These are phyloP conservation scores for Antrodiella citrinella DNA, from an alignment of 768 basidiomycete species.

Conservation along the genomic window DNA sequence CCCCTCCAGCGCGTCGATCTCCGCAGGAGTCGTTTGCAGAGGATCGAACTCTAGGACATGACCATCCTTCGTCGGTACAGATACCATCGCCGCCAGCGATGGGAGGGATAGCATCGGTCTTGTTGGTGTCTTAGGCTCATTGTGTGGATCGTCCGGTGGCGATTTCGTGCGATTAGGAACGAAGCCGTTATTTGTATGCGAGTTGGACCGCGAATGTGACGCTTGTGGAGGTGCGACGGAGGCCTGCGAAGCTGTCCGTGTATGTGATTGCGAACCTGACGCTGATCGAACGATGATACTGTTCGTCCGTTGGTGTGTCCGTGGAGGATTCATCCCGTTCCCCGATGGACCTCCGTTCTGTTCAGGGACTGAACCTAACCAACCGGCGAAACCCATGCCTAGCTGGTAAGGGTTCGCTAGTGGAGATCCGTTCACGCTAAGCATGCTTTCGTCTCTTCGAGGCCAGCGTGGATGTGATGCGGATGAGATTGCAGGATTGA, in stretches of 20 bases:
- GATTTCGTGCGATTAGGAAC: conserved; percentile 7
- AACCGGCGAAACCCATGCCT: conserved; percentile 47
- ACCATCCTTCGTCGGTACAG: conserved; percentile 76
- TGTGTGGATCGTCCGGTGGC: conserved; percentile 7
- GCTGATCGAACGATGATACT: conserved; percentile 29
- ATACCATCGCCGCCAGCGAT: conserved; percentile 50
- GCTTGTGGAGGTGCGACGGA: conserved; percentile 31
- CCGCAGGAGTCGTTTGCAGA: conserved; percentile 58
- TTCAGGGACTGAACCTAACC: conserved; percentile 27
- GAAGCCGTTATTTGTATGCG: conserved; percentile 21
- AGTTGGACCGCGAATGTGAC: conserved; percentile 37
- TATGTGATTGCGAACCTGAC: conserved; percentile 23
- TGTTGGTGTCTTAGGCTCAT: conserved; percentile 7
- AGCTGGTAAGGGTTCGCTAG: conserved; percentile 71
- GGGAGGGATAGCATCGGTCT: conserved; percentile 11
- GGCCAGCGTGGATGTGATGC: conserved; percentile 47
- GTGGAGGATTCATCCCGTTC: conserved; percentile 15
- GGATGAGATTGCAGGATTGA: conserved; percentile 44
- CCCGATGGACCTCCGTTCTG: conserved; percentile 14
- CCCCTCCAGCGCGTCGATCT: conserved; percentile 69
- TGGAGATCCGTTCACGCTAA: conserved; percentile 79
- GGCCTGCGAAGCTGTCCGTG: conserved; percentile 46
- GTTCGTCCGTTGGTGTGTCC: conserved; percentile 24
- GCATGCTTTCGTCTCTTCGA: conserved; percentile 67
- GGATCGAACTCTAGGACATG: conserved; percentile 83